Evolutionary conservation across 495 filamentous ascomycete genomes (phyloP), one percentile per base, ranked within the genome.

Genomic region (Daldinia loculata): DNA sequence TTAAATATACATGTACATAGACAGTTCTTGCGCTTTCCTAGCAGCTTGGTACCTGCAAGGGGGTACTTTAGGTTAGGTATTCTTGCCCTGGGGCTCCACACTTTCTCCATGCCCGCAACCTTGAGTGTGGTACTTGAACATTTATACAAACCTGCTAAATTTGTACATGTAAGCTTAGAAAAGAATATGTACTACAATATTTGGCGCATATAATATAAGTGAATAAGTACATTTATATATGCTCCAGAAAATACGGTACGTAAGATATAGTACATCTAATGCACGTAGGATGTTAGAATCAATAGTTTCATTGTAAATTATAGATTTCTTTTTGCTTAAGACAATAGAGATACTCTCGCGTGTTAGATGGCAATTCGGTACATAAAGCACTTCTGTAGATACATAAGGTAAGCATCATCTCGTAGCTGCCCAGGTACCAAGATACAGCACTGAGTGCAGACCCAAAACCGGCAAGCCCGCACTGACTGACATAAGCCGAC

Each of bases 401-500:
- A 58, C 55, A 29, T 24, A 53, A 22, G 24, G 17, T 27, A 53
- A 22, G 34, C 34, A 53, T 19, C 43, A 24, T 24, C 43, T 48
- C 19, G 34, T 39, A 24, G 43, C 51, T 70, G 41, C 24, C 39
- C 27, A 32, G 17, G 17, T 26, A 48, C 34, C 19, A 14, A 26
- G 17, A 27, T 26, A 48, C 43, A 48, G 43, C 43, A 12, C 43
- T 48, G 43, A 48, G 22, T 36, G 43, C 17, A 48, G 36, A 43
- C 14, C 63, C 57, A 63, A 71, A 63, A 65, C 62, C 62, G 67
- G 68, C 45, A 70, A 50, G 67, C 48, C 45, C 67, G 58, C 67
- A 70, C 34, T 36, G 34, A 19, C 67, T 66, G 67, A 63, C 66
- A 59, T 71, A 71, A 70, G 60, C 63, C 57, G 56, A 70, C 67